These are phyloP conservation scores for Populus simonii DNA, from an alignment of 345 rosid species.

Conservation along the genomic window DNA sequence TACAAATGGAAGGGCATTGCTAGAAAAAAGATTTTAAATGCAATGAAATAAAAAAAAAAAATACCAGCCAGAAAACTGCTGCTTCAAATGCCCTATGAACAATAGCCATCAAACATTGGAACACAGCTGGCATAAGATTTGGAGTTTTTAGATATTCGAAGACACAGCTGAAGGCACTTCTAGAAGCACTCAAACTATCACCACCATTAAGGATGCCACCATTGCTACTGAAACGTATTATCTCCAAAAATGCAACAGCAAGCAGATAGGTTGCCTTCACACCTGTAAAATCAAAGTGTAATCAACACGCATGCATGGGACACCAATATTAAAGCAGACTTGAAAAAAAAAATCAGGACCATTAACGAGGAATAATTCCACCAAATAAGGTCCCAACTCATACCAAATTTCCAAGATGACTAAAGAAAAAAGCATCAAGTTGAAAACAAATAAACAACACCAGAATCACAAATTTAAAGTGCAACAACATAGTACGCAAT, in stretches of 20 bases:
- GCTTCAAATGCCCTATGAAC: slow-evolving; percentile 94
- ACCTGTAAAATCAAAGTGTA: slow-evolving; percentile 43
- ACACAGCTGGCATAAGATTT: slow-evolving; percentile 85
- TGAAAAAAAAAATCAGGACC: slow-evolving; percentile 1
- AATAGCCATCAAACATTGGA: slow-evolving; percentile 84
- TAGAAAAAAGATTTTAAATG: not conserved
- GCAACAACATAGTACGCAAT: slow-evolving; percentile 8
- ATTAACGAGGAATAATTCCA: not conserved
- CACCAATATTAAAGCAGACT: not conserved
- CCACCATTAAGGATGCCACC: slow-evolving; percentile 96
- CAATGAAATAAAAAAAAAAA: slow-evolving; percentile 3
- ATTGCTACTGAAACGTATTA: slow-evolving; percentile 91
- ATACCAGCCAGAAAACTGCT: slow-evolving; percentile 86
- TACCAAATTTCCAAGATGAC: not conserved
- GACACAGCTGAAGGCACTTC: slow-evolving; percentile 97
- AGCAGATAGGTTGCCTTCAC: slow-evolving; percentile 99
- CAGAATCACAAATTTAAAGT: slow-evolving; percentile 4
- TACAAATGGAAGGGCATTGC: slow-evolving; percentile 2
- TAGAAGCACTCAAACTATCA: slow-evolving; percentile 55
- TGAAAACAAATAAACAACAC: not conserved
- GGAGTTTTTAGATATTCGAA: slow-evolving; percentile 96
- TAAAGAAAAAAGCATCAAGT: not conserved
- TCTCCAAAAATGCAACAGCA: slow-evolving; percentile 95
- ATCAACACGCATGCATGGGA: not conserved
- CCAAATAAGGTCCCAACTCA: not conserved